Evolutionary conservation across 2,329 filamentous ascomycete species (phyloP).

Genomic region (Aureobasidium namibiae): DNA sequence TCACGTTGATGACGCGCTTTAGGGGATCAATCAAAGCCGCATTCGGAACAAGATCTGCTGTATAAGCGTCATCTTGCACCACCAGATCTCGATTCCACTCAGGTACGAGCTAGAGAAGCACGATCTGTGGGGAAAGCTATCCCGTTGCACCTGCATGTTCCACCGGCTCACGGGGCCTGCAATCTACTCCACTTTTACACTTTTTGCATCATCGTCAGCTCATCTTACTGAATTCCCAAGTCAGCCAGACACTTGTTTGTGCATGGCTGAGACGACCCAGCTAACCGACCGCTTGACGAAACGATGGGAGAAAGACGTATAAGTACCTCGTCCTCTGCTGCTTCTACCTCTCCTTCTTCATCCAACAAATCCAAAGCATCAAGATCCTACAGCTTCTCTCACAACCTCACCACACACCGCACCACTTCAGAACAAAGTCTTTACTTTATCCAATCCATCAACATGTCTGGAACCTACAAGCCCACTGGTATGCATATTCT

Average conservation of each 20-base stretch:
- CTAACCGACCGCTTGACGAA: neutral
- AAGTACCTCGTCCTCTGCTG: slow-evolving; percentile 9
- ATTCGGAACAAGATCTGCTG: slow-evolving; percentile 2
- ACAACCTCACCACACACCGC: slow-evolving; percentile 9
- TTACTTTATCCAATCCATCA: slow-evolving; percentile 14
- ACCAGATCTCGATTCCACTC: neutral
- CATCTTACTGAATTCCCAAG: neutral
- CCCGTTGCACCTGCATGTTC: neutral
- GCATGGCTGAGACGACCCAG: neutral
- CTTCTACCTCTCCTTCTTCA: slow-evolving; percentile 1
- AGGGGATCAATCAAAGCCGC: neutral
- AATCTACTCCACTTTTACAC: neutral
- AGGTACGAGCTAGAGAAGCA: slow-evolving; percentile 5
- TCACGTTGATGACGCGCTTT: neutral
- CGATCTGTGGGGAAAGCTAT: slow-evolving; percentile 1
- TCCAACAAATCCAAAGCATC: neutral
- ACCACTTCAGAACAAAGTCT: slow-evolving; percentile 11
- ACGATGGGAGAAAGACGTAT: slow-evolving; percentile 3
- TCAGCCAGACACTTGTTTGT: neutral
- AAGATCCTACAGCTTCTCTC: slow-evolving; percentile 8
- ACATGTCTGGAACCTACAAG: slow-evolving; percentile 29
- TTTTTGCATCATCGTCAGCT: slow-evolving; percentile 7
- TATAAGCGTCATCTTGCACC: slow-evolving; percentile 1
- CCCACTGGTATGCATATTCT: slow-evolving; percentile 22
- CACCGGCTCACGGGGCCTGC: neutral